These are phyloP conservation scores for Lachancea thermotolerans DNA, from an alignment of 805 yeast species.

Conservation along the genomic window DNA sequence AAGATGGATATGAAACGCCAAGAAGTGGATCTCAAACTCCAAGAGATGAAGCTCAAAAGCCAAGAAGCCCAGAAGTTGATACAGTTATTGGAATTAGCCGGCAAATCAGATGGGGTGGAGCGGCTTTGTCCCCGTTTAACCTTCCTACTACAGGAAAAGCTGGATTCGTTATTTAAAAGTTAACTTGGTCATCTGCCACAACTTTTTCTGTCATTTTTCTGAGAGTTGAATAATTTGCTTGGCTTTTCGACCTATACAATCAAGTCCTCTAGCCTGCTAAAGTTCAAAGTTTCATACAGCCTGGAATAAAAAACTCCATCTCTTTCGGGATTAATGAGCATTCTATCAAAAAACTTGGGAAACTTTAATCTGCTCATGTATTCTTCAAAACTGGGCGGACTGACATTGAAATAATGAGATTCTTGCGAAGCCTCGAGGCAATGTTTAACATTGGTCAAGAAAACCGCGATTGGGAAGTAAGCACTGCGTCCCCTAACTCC, in stretches of 20 bases:
- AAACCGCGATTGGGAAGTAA: conserved; percentile 2
- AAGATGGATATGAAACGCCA: background rate
- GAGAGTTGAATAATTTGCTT: background rate
- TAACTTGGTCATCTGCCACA: background rate
- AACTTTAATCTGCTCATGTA: background rate
- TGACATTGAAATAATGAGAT: background rate
- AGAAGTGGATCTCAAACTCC: background rate
- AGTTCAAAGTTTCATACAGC: background rate
- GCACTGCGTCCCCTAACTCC: conserved; percentile 3
- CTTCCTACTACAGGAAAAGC: background rate
- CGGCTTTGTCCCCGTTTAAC: background rate
- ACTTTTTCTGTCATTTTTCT: background rate
- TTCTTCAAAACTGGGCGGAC: conserved; percentile 3
- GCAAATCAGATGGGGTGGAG: background rate
- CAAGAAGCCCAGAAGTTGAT: background rate
- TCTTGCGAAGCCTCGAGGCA: conserved; percentile 1
- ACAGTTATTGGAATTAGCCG: background rate
- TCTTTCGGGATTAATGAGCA: background rate
- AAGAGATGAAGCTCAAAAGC: background rate
- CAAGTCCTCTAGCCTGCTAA: background rate
- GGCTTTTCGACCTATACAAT: background rate
- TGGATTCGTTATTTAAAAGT: background rate
- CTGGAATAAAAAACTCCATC: background rate
- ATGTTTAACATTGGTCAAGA: conserved; percentile 2
- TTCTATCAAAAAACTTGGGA: conserved; percentile 1